Evolutionary conservation across 148 eudicot species (phyloP).

Genomic region (Rhododendron williamsianum): DNA sequence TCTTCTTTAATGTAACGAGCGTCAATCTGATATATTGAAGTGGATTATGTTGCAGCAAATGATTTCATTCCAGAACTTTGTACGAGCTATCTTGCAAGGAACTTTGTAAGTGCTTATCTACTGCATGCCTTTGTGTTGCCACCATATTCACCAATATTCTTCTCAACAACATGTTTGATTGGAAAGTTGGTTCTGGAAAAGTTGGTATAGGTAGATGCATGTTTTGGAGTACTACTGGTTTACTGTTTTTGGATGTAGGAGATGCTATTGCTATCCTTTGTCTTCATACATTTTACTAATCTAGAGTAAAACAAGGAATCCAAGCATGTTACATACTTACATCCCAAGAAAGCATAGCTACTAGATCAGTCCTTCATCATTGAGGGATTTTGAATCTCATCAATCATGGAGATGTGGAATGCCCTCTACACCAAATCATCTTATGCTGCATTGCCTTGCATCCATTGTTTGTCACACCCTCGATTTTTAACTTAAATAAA

Average conservation of each 20-base stretch:
- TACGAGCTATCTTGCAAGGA: slow-evolving; percentile 69
- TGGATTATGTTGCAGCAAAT: slow-evolving; percentile 57
- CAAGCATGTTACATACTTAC: neutral
- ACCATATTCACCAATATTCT: neutral
- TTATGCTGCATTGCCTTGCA: neutral
- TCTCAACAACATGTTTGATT: neutral
- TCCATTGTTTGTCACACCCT: too few species aligned
- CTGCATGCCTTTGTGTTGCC: slow-evolving; percentile 9
- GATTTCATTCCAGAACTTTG: slow-evolving; percentile 60
- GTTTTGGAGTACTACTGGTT: neutral
- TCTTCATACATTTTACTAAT: neutral
- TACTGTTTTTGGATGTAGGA: neutral
- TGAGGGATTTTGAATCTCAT: neutral
- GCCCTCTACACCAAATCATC: neutral
- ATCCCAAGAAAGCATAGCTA: neutral
- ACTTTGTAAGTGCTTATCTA: slow-evolving; percentile 61
- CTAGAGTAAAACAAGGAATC: neutral
- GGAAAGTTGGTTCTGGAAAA: neutral
- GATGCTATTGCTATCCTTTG: neutral
- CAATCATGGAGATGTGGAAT: neutral
- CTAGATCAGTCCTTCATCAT: neutral
- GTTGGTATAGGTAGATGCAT: neutral
- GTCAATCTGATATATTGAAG: slow-evolving; percentile 28
- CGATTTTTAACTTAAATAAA: too few species aligned
- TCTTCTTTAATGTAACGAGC: slow-evolving; percentile 2